Evolutionary conservation across 345 rosid genomes (phyloP).

Genomic region (Dovyalis caffra): DNA sequence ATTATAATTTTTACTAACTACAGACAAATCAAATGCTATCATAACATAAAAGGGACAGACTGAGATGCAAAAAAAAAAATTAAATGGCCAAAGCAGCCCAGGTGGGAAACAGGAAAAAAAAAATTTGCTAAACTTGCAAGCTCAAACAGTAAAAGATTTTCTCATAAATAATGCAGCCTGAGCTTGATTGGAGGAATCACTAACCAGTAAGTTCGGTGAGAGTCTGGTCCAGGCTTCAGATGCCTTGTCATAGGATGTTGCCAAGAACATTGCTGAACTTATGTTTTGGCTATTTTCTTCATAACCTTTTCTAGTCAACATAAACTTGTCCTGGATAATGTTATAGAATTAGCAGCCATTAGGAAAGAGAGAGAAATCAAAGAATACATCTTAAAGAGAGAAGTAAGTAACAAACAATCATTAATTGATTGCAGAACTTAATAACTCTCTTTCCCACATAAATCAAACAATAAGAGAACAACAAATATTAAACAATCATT

Average conservation of each 20-base stretch:
- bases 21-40: too few species aligned
- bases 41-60: neutral
- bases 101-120: neutral
- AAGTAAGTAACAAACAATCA: constrained; percentile 9
- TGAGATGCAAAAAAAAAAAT: neutral
- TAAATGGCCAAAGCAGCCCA: neutral
- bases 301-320: constrained; percentile 55
- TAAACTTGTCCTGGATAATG: constrained; percentile 59
- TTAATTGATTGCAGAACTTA: constrained; percentile 35
- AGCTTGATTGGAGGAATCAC: constrained; percentile 29
- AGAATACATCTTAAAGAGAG: constrained; percentile 6
- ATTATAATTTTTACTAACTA: too few species aligned
- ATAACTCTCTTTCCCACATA: too few species aligned
- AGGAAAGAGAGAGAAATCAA: neutral
- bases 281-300: constrained; percentile 49
- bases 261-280: constrained; percentile 76
- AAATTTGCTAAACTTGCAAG: neutral
- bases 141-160: neutral
- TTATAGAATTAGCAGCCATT: neutral
- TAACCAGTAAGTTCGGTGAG: constrained; percentile 68
- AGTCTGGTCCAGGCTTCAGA: constrained; percentile 86
- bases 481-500: constrained; percentile 11
- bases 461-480: neutral
- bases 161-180: neutral
- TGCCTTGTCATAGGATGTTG: constrained; percentile 83